phyloP scores from a whole-genome alignment of 208 protist species.

The Wallacemonas sp. region DNA sequence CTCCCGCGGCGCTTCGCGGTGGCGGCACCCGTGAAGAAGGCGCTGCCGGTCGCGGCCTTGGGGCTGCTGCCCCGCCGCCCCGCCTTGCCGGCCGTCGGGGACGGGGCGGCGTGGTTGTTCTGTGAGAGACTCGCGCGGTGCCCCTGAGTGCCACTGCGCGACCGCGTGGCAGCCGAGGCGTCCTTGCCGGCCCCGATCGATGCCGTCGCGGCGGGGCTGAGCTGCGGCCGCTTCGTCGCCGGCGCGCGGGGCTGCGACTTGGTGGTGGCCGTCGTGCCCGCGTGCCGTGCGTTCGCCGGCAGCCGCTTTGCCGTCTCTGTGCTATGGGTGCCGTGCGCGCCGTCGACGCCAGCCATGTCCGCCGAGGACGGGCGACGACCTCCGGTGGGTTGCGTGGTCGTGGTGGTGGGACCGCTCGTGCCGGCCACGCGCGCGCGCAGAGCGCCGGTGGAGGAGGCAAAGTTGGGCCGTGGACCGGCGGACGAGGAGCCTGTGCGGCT shows the following conservation, averaged over 20 bases:
- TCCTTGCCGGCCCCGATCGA: no score
- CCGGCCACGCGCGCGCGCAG: conserved; percentile 5
- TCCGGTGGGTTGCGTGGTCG: background rate
- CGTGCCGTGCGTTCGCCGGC: conserved; percentile 8
- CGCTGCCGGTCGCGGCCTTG: background rate
- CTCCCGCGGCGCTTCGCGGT: conserved; percentile 8
- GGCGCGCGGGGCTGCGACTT: conserved; percentile 13
- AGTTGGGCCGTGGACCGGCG: background rate
- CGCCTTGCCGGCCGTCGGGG: background rate
- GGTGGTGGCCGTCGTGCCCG: background rate
- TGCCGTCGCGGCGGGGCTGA: conserved; percentile 2
- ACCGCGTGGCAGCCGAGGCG: no score
- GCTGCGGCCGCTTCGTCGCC: conserved; percentile 7
- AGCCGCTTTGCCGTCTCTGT: background rate
- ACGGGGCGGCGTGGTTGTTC: background rate
- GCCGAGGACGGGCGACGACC: conserved; percentile 8
- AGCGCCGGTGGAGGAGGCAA: background rate
- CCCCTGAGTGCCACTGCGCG: no score
- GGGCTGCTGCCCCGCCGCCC: background rate
- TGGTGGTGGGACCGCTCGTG: background rate
- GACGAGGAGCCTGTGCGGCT: conserved; percentile 13
- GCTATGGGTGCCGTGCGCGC: background rate
- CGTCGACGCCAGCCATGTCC: background rate
- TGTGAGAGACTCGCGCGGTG: no score
- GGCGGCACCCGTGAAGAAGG: conserved; percentile 11